phyloP scores from a whole-genome alignment of 306 rosid genomes.

The Senna siamea region DNA sequence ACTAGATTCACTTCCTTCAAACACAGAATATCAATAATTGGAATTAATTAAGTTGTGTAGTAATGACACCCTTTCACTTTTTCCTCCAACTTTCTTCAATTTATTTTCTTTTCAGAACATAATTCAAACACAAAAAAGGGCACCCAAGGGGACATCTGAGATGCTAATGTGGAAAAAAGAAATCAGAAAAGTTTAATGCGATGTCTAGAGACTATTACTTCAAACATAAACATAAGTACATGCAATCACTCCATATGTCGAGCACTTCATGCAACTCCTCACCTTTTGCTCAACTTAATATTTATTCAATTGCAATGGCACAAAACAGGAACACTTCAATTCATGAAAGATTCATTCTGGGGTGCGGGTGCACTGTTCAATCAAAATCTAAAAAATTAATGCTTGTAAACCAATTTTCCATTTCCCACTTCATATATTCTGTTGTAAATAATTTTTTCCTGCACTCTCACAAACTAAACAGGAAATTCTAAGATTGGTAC shows the following conservation, averaged over 20 bases:
- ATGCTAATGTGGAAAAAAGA: neutral
- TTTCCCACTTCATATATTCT: conserved; percentile 15
- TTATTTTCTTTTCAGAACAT: neutral
- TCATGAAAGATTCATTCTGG: conserved; percentile 17
- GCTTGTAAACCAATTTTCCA: conserved; percentile 26
- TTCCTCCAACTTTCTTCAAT: neutral
- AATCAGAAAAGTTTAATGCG: too few species aligned
- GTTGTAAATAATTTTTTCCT: neutral
- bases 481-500: neutral
- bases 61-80: neutral
- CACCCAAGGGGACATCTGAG: neutral
- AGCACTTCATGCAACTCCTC: too few species aligned
- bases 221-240: too few species aligned
- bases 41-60: neutral
- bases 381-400: conserved; percentile 18
- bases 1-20: neutral
- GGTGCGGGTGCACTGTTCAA: too few species aligned
- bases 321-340: neutral
- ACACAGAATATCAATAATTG: neutral
- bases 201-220: too few species aligned
- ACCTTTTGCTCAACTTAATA: too few species aligned
- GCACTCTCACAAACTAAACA: neutral
- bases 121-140: neutral
- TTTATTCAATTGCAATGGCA: neutral
- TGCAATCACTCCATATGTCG: too few species aligned